Conservation (phyloP, 306 rosid genomes). For the Carpinus fangiana region DNA sequence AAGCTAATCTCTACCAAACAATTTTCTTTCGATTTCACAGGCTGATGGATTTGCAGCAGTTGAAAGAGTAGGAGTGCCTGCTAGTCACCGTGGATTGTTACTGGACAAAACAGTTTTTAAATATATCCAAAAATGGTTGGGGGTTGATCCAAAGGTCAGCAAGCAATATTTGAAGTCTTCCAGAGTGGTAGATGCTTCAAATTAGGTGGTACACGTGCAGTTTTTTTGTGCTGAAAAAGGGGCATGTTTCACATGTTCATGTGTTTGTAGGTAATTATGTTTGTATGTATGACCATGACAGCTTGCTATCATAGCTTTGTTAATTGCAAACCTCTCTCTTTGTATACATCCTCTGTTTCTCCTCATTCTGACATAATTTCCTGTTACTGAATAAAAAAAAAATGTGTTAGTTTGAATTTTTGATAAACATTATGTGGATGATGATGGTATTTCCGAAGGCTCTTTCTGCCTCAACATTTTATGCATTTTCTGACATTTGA, state of each 20-base stretch:
- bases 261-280: neutral
- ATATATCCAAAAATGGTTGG: slow-evolving; percentile 69
- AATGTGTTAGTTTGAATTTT: neutral
- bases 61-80: slow-evolving; percentile 72
- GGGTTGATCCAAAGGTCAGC: slow-evolving; percentile 44
- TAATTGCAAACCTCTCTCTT: neutral
- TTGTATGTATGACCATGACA: neutral
- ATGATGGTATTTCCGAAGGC: neutral
- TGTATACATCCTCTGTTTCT: neutral
- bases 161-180: slow-evolving; percentile 49
- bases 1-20: neutral
- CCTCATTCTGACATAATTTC: neutral
- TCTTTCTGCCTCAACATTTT: neutral
- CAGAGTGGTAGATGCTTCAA: slow-evolving; percentile 59
- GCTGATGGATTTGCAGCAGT: slow-evolving; percentile 77
- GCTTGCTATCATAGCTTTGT: neutral
- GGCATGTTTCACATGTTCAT: neutral
- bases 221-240: slow-evolving; percentile 18
- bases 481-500: neutral
- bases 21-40: slow-evolving; percentile 42
- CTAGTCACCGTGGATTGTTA: slow-evolving; percentile 62
- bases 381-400: neutral
- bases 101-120: slow-evolving; percentile 52
- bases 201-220: slow-evolving; percentile 26
- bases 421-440: neutral